Conservation (phyloP, 2,329 filamentous ascomycete genomes). For the Verticillium isaacii region DNA sequence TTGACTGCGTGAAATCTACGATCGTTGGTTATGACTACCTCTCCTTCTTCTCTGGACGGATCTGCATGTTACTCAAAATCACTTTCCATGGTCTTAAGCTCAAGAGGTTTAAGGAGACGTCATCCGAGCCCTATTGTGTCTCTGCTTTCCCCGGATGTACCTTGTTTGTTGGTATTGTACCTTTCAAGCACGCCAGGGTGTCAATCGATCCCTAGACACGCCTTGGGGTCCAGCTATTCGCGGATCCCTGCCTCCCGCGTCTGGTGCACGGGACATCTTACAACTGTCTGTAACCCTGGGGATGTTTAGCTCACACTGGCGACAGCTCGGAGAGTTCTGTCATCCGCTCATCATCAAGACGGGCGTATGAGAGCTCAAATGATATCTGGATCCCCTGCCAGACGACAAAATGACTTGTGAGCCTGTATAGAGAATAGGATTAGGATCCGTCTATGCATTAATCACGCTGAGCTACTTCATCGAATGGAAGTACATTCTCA, state of each 20-base stretch:
- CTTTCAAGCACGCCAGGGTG: background rate
- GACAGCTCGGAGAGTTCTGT: background rate
- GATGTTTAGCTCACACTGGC: background rate
- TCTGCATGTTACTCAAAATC: no score
- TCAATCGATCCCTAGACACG: background rate
- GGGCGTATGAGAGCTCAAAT: background rate
- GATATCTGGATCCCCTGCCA: background rate
- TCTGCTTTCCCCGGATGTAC: background rate
- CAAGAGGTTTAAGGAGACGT: background rate
- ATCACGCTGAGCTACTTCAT: no score
- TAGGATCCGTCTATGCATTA: no score
- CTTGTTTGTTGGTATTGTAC: background rate
- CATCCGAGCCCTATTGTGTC: background rate
- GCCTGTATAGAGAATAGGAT: no score
- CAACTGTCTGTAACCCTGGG: background rate
- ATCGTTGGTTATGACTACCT: no score
- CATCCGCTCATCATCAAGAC: background rate
- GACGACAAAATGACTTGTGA: background rate
- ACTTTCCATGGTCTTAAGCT: background rate
- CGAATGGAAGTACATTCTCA: no score
- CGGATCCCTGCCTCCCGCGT: background rate
- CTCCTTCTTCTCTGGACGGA: no score
- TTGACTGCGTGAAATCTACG: no score
- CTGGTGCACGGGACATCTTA: background rate
- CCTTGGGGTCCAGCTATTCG: background rate